A percentile compares a stretch with the other conserved stretches of the same genome.
phyloP scores from a whole-genome alignment of 2,329 filamentous ascomycete species.

The Xylaria polymorpha region DNA sequence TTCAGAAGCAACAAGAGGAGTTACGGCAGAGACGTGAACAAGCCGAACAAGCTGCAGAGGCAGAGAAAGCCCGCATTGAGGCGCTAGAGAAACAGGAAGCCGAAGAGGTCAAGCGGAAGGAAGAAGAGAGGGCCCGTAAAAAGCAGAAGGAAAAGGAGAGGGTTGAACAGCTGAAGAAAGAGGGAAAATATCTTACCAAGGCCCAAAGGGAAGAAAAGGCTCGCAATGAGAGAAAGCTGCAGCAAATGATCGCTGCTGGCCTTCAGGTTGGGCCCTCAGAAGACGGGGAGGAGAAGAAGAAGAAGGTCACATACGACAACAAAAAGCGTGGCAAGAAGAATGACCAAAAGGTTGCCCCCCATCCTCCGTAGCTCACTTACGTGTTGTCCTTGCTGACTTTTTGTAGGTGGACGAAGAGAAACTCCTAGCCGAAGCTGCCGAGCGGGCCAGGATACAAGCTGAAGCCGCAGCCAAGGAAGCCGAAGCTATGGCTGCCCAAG shows the following conservation, averaged over 20 bases:
- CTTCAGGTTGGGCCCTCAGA: conserved; percentile 75
- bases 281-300: conserved; percentile 72
- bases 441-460: conserved; percentile 75
- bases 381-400: conserved; percentile 28
- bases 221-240: conserved; percentile 79
- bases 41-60: conserved; percentile 65
- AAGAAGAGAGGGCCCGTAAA: conserved; percentile 80
- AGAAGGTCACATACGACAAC: conserved; percentile 79
- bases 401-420: conserved; percentile 78
- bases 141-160: conserved; percentile 89
- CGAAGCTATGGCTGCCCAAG: conserved; percentile 67
- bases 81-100: conserved; percentile 72
- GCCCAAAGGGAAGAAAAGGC: conserved; percentile 86
- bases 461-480: conserved; percentile 73
- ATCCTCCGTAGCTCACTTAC: background rate
- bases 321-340: conserved; percentile 76
- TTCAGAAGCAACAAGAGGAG: conserved; percentile 88
- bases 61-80: conserved; percentile 73
- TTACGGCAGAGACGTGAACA: conserved; percentile 75
- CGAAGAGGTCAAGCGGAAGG: conserved; percentile 76
- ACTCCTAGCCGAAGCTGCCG: conserved; percentile 80
- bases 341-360: conserved; percentile 61
- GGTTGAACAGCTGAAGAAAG: conserved; percentile 87
- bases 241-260: conserved; percentile 85
- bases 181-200: conserved; percentile 87